Evolutionary conservation across 352 stramenopile genomes (phyloP), one percentile per base, ranked within the genome.

Genomic region (Phytophthora ramorum): DNA sequence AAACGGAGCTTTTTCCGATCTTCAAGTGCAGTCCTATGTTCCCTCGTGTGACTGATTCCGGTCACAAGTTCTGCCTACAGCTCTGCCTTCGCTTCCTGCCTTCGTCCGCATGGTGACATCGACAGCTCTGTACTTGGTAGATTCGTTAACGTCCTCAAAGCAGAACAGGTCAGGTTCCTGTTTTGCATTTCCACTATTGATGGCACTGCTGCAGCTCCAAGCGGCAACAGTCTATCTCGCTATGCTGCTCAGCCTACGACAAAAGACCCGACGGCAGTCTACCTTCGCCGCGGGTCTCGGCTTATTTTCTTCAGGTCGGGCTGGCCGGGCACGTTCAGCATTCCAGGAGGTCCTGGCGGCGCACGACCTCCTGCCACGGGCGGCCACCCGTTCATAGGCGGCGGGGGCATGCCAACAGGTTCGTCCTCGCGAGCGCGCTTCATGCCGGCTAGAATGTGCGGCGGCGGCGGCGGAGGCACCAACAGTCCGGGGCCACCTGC

Each of bases 391-490:
- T 58, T 76, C 43, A 70, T 63, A 5, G 53, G 54, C 26, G 40
- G 58, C 9, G 65, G 56, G 5, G 41, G 49, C 53, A 63, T 66
- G 4, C 58, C 52, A 37, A 20, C 43, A 50, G 35, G 44, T 3
- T 75, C 71, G 28, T 82, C 74, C 3, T 79, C 74, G 10, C 66
- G 74, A 56, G 59, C 57, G 14, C 72, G 77, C 47, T 82, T 82
- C 55, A 81, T 81, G 0, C 73, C 76, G n/a, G 71, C 75, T 53
- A 78, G 63, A 61, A 83, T 78, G 50, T 75, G 75, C n/a, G 75
- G 77, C 4, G 79, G 75, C 7, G 78, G 75, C 4, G 75, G 80
- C 5, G 79, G 82, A 4, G 79, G 79, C 9, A 78, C 68, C n/a
- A 69, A 17, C 62, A 78, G 30, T 32, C 60, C 55, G 30, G 34